Base-by-base conservation (phyloP, 257 asterid species). In the Primulina tabacum region DNA sequence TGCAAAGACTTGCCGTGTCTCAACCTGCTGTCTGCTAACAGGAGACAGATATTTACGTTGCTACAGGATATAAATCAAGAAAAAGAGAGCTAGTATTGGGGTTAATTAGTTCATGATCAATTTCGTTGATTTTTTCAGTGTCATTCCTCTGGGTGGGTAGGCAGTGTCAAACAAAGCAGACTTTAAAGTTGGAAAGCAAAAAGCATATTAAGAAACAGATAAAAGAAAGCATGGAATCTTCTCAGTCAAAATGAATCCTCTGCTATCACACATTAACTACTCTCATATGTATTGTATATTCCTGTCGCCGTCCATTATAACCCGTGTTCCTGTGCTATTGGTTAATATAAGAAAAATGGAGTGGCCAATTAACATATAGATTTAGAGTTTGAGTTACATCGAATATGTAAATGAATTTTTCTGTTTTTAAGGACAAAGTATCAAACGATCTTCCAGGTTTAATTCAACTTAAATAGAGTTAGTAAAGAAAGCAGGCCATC, bases 11-110 rank as follows among this genome's bases (percentile, higher is more conserved):
- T 88, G 89, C 62, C 89, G 83, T 71, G 84, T 82, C 69, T 83
- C 96, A 55, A 82, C 80, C 79, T 90, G 97, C 75, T 88, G 97
- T 86, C 97, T 90, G 90, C 72, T 69, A 43, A 73, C 70, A 72
- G 62, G 73, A 70, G 64, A 72, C 9, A 75, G 40, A 20, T 63
- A 52, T 52, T 66, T 53, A 38, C 65, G 62, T 63, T 37, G 67
- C 37, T 32, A 5, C 16, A 6, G 38, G 40, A 50, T 50, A 67
- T 8, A 37, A 32, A 37, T 12, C 32, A 68, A 61, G 53, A 73
- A 59, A 33, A 68, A 29, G 67, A 7, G 14, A 24, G 52, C 8
- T 28, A 60, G 24, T 10, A 55, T 37, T 55, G 24, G 55, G 24
- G 55, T 29, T 9, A 60, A 64, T 62, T 50, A 66, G 34, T 7